These are phyloP conservation scores for Mucor irregularis DNA, from an alignment of 371 early-diverging fungal genomes.

Conservation along the genomic window DNA sequence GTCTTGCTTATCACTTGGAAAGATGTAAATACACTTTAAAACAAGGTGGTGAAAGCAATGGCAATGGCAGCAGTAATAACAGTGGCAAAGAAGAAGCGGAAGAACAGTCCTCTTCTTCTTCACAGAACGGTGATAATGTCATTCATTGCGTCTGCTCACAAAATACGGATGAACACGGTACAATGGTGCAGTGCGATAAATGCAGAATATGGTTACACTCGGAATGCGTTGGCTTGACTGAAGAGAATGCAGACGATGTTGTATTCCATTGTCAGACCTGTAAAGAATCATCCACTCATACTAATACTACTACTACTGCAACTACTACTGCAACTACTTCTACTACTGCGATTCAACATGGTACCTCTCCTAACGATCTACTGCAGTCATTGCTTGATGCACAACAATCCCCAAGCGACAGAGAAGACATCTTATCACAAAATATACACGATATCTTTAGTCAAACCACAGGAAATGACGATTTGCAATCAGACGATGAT, in stretches of 20 bases:
- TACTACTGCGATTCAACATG: no score
- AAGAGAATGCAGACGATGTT: slow-evolving; percentile 21
- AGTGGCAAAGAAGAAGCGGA: not conserved
- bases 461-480: not conserved
- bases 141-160: slow-evolving; percentile 12
- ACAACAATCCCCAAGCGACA: slow-evolving; percentile 6
- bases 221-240: slow-evolving; percentile 42
- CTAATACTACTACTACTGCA: no score
- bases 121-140: not conserved
- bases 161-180: slow-evolving; percentile 34
- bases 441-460: slow-evolving; percentile 1
- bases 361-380: slow-evolving; percentile 12
- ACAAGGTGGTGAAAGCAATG: slow-evolving; percentile 8
- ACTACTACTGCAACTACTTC: no score
- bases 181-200: slow-evolving; percentile 55
- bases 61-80: not conserved
- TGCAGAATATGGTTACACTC: slow-evolving; percentile 51
- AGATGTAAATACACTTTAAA: slow-evolving; percentile 31
- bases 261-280: not conserved
- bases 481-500: slow-evolving; percentile 7
- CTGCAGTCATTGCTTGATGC: slow-evolving; percentile 17
- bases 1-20: slow-evolving; percentile 44
- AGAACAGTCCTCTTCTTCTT: no score
- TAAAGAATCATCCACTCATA: no score
- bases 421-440: not conserved